Evolutionary conservation across 164 flowering plant genomes (phyloP).

Genomic region (Kalanchoe fedtschenkoi): DNA sequence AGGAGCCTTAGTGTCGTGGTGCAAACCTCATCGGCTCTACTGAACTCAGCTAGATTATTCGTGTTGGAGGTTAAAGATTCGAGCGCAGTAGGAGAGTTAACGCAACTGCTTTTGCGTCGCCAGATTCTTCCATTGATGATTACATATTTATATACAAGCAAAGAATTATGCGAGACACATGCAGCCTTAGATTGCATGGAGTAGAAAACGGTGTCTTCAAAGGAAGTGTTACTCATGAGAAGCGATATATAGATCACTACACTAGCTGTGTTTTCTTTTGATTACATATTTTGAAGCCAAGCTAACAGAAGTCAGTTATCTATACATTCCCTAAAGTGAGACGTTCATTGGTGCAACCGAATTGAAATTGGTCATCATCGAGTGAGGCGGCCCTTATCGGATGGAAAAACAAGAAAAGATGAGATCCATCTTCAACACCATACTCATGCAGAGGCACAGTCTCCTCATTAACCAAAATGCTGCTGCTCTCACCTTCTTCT

Average conservation of each 20-base stretch:
- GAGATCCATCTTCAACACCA: too few relatives aligned
- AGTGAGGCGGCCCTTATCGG: too few relatives aligned
- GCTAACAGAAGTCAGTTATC: too few relatives aligned
- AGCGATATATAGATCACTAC: neutral
- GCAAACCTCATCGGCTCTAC: constrained; percentile 47
- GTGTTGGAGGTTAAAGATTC: constrained; percentile 47
- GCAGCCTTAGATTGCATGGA: constrained; percentile 74
- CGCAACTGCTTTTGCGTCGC: constrained; percentile 26
- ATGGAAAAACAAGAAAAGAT: too few relatives aligned
- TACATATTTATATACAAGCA: constrained; percentile 81
- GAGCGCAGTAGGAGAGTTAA: constrained; percentile 41
- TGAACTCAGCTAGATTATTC: constrained; percentile 48
- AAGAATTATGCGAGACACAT: constrained; percentile 57
- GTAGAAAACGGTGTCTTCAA: constrained; percentile 73
- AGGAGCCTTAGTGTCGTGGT: constrained; percentile 35
- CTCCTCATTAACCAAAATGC: too few relatives aligned
- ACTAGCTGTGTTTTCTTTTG: too few relatives aligned
- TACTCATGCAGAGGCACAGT: too few relatives aligned
- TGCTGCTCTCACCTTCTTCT: too few relatives aligned
- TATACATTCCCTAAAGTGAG: too few relatives aligned
- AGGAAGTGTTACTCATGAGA: constrained; percentile 34
- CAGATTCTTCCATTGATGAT: constrained; percentile 61
- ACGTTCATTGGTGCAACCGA: too few relatives aligned
- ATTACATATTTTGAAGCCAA: too few relatives aligned
- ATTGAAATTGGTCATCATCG: too few relatives aligned